Evolutionary conservation across 2,329 filamentous ascomycete genomes (phyloP).

Genomic region (Hypoxylon sp.): DNA sequence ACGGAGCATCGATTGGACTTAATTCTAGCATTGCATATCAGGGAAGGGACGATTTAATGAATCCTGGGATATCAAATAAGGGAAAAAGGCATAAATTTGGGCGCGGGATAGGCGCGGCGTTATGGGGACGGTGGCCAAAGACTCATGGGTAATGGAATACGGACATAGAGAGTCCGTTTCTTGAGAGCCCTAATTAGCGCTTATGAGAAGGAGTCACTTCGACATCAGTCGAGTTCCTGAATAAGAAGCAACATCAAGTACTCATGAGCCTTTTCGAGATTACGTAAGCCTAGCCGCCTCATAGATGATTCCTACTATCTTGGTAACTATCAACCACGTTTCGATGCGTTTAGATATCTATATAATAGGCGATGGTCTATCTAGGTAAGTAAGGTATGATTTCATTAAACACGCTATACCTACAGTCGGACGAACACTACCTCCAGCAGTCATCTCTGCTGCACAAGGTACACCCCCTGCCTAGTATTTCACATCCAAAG

Average conservation of each 20-base stretch:
- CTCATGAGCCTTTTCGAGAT: neutral
- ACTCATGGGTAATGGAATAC: conserved; percentile 14
- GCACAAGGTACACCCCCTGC: neutral
- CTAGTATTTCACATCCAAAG: neutral
- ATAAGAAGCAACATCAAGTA: neutral
- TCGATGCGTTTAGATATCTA: neutral
- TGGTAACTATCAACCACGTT: neutral
- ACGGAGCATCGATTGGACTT: neutral
- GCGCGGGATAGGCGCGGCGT: conserved; percentile 25
- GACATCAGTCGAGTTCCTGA: neutral
- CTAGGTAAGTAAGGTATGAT: too few species aligned
- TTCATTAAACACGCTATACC: too few species aligned
- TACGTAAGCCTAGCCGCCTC: neutral
- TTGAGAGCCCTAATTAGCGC: neutral
- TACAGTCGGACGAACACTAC: too few species aligned
- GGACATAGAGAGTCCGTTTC: conserved; percentile 3
- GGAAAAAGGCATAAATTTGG: conserved; percentile 3
- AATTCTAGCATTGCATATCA: conserved; percentile 8
- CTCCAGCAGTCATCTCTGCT: neutral
- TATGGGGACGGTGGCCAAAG: neutral
- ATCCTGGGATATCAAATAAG: conserved; percentile 9
- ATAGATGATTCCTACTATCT: neutral
- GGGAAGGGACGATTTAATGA: conserved; percentile 1
- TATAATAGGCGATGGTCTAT: neutral
- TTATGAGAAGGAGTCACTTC: conserved; percentile 2